Evolutionary conservation across 352 stramenopile species (phyloP).

Genomic region (Phytophthora uliginosa): DNA sequence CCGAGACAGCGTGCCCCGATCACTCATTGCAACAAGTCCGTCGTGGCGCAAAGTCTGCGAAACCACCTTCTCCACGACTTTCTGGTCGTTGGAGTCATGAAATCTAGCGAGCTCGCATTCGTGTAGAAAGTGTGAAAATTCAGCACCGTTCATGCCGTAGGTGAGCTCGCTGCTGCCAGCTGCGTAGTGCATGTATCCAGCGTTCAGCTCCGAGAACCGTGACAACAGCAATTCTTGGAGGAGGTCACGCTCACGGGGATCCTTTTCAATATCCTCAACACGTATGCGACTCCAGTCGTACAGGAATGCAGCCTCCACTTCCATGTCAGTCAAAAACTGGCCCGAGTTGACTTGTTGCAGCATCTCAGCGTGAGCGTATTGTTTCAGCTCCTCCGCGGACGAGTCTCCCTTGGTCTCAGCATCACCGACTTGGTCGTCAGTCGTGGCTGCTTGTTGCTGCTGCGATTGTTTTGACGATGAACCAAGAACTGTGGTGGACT

Average conservation of each 20-base stretch:
- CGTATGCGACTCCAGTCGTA: conserved; percentile 78
- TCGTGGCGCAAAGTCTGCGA: conserved; percentile 48
- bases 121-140: conserved; percentile 83
- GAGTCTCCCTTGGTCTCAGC: conserved; percentile 38
- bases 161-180: conserved; percentile 65
- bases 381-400: conserved; percentile 60
- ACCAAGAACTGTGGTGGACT: not conserved
- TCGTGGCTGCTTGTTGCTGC: conserved; percentile 3
- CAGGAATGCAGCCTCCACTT: conserved; percentile 83
- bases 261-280: conserved; percentile 57
- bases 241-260: conserved; percentile 39
- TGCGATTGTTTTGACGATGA: conserved; percentile 10
- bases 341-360: conserved; percentile 82
- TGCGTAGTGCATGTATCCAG: conserved; percentile 84
- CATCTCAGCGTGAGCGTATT: conserved; percentile 76
- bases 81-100: conserved; percentile 58
- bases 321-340: conserved; percentile 84
- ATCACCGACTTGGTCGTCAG: conserved; percentile 19
- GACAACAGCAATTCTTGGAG: conserved; percentile 69
- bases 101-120: conserved; percentile 62
- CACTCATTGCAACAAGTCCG: conserved; percentile 56
- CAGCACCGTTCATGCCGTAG: conserved; percentile 75
- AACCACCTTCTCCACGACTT: conserved; percentile 40
- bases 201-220: conserved; percentile 64
- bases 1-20: conserved; percentile 65